Percentiles rank a stretch among this genome's conserved stretches.
Conservation (phyloP, 495 filamentous ascomycete species). For the Penicillium canescens region DNA sequence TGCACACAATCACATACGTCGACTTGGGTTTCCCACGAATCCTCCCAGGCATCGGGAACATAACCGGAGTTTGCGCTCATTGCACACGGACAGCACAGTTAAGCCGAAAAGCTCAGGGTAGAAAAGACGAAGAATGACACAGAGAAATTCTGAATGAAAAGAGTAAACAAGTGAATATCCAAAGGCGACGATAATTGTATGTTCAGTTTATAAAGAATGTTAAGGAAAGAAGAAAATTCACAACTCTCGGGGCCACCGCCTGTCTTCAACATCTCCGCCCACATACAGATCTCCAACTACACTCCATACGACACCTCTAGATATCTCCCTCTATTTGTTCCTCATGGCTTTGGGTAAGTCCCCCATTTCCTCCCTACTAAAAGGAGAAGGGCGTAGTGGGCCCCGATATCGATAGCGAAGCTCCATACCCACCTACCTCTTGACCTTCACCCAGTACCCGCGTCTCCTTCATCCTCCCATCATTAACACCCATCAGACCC, state of each 20-base stretch:
- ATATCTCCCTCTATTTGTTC: not conserved
- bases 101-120: not conserved
- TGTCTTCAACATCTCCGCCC: conserved; percentile 20
- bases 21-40: conserved; percentile 81
- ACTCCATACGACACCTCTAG: not conserved
- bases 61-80: conserved; percentile 54
- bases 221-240: conserved; percentile 28
- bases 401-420: conserved; percentile 11
- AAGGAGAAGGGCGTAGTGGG: not conserved
- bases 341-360: conserved; percentile 26
- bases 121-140: not conserved
- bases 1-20: conserved; percentile 52
- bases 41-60: conserved; percentile 83
- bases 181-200: conserved; percentile 9
- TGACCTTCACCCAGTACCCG: conserved; percentile 5
- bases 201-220: conserved; percentile 15
- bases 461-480: not conserved
- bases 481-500: conserved; percentile 16
- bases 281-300: not conserved
- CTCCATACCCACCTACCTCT: conserved; percentile 4
- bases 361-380: not conserved
- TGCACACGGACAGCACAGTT: conserved; percentile 10
- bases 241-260: conserved; percentile 28
- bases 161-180: not conserved
- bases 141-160: conserved; percentile 1